These are phyloP conservation scores for Setaria viridis DNA, from an alignment of 202 grass and related monocot species.

Conservation along the genomic window DNA sequence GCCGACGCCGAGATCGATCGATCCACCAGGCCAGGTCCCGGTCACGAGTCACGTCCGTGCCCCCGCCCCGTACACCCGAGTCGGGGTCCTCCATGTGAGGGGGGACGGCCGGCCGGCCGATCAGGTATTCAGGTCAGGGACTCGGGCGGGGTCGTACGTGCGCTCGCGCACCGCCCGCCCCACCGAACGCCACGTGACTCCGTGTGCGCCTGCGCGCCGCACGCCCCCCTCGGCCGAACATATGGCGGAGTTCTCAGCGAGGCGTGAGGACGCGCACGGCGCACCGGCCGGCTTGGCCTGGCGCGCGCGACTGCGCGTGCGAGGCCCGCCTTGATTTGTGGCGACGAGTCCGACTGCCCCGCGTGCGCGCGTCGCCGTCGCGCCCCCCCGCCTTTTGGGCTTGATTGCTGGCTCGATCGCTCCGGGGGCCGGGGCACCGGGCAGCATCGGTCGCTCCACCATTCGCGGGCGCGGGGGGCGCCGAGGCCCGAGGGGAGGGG, in stretches of 20 bases:
- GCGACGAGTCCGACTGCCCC: not conserved
- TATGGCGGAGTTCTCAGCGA: not conserved
- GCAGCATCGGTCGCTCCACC: constrained; percentile 40
- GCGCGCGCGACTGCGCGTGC: not conserved
- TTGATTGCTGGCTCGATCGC: not conserved
- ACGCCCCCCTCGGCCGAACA: not conserved
- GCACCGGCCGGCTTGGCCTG: not conserved
- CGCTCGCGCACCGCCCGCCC: not conserved
- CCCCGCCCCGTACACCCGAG: constrained; percentile 9
- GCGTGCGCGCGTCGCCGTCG: constrained; percentile 8
- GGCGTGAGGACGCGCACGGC: not conserved
- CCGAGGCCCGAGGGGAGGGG: too few species aligned
- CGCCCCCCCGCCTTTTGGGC: not conserved
- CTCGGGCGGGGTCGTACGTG: too few species aligned
- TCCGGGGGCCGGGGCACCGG: not conserved
- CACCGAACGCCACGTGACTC: constrained; percentile 27
- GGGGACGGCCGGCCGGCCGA: not conserved
- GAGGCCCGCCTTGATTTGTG: constrained; percentile 22
- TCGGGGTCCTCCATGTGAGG: constrained; percentile 28
- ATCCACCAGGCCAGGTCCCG: not conserved
- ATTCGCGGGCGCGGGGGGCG: not conserved
- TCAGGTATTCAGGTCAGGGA: not conserved
- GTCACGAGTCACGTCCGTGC: constrained; percentile 22
- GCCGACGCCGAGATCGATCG: not conserved
- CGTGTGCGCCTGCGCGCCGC: not conserved